These are phyloP conservation scores for Solanum piurae DNA, from an alignment of 257 asterid species.

Conservation along the genomic window DNA sequence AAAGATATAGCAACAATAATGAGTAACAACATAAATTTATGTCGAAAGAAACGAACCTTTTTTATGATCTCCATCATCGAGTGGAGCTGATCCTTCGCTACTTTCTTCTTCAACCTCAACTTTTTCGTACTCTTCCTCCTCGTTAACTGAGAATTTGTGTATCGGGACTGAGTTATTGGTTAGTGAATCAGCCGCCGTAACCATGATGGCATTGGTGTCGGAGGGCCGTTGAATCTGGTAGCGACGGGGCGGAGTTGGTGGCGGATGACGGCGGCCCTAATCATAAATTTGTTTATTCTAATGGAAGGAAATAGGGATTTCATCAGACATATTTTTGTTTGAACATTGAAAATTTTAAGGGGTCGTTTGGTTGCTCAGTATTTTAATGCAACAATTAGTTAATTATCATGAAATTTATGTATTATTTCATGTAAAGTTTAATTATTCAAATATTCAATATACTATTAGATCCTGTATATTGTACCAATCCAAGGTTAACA, in stretches of 20 bases:
- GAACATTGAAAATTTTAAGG: neutral
- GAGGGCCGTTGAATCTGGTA: neutral
- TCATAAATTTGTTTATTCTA: neutral
- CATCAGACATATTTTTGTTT: neutral
- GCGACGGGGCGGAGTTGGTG: neutral
- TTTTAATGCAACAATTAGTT: neutral
- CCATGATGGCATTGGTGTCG: neutral
- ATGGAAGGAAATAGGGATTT: neutral
- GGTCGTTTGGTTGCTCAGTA: neutral
- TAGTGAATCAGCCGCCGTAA: neutral
- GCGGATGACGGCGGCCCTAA: neutral
- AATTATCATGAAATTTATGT: neutral
- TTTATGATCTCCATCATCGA: neutral
- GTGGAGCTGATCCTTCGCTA: neutral
- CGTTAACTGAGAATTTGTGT: neutral
- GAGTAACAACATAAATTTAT: neutral
- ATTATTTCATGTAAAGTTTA: too few species aligned
- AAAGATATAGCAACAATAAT: neutral
- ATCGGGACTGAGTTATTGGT: neutral
- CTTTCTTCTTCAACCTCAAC: neutral
- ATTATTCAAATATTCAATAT: too few species aligned
- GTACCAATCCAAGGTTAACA: too few species aligned
- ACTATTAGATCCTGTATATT: too few species aligned
- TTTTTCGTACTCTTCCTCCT: neutral
- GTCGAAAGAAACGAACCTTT: neutral